Percentiles rank a stretch among this genome's conserved stretches.
These are phyloP conservation scores for Xylaria scruposa DNA, from an alignment of 495 filamentous ascomycete genomes.

Conservation along the genomic window DNA sequence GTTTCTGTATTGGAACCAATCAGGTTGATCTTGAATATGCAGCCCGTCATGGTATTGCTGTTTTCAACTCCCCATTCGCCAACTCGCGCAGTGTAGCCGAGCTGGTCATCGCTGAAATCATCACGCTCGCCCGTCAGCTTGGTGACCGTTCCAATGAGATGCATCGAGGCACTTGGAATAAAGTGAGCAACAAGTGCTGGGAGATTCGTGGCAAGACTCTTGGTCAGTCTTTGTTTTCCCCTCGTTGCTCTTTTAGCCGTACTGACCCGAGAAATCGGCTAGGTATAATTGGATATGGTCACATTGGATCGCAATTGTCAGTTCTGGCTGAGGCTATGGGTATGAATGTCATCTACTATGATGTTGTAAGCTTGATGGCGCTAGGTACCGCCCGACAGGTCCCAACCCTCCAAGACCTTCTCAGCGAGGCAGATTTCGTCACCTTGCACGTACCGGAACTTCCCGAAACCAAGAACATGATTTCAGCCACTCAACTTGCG, in stretches of 20 bases:
- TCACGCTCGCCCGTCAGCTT: conserved; percentile 87
- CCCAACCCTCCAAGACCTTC: conserved; percentile 73
- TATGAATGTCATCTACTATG: conserved; percentile 96
- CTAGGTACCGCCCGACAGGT: conserved; percentile 88
- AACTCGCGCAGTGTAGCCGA: conserved; percentile 98
- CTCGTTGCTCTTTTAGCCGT: conserved; percentile 13
- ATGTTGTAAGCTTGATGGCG: conserved; percentile 90
- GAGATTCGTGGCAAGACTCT: conserved; percentile 97
- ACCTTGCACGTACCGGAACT: conserved; percentile 94
- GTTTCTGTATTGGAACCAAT: conserved; percentile 99
- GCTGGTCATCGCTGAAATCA: conserved; percentile 92
- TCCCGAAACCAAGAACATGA: conserved; percentile 90
- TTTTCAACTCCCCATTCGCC: conserved; percentile 99
- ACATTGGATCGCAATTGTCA: conserved; percentile 96
- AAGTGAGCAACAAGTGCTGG: conserved; percentile 95
- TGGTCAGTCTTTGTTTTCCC: conserved; percentile 54
- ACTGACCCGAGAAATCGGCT: conserved; percentile 29
- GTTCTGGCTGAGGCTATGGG: conserved; percentile 97
- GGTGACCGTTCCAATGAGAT: conserved; percentile 94
- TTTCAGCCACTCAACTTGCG: conserved; percentile 75
- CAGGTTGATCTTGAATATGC: conserved; percentile 95
- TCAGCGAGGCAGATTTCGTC: conserved; percentile 86
- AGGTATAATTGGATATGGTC: conserved; percentile 96
- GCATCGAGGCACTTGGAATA: conserved; percentile 96
- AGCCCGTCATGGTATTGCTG: conserved; percentile 88